Conservation (phyloP, 495 filamentous ascomycete species). For the Patellaria atrata region DNA sequence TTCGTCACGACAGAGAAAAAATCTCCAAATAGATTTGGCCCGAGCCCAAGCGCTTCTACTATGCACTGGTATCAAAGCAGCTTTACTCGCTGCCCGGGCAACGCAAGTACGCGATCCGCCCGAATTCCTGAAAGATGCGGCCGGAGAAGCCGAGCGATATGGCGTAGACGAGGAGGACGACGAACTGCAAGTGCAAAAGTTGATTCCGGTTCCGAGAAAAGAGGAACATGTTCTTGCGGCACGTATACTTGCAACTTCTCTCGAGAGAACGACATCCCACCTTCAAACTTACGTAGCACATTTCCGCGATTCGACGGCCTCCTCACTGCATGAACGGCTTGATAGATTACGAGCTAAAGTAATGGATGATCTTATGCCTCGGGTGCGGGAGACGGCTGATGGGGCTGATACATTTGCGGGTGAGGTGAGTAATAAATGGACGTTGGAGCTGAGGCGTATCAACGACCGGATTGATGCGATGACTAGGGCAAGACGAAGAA, state of each 20-base stretch:
- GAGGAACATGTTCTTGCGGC: slow-evolving; percentile 59
- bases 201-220: slow-evolving; percentile 39
- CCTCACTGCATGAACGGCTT: slow-evolving; percentile 34
- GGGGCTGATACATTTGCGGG: slow-evolving; percentile 62
- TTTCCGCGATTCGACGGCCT: slow-evolving; percentile 34
- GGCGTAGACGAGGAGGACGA: too few relatives aligned
- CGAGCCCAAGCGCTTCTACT: slow-evolving; percentile 59
- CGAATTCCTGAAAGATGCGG: slow-evolving; percentile 31
- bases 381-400: slow-evolving; percentile 50
- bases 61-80: slow-evolving; percentile 72
- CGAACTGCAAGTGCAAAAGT: too few relatives aligned
- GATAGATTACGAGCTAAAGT: slow-evolving; percentile 36
- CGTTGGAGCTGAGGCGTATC: slow-evolving; percentile 61
- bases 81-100: slow-evolving; percentile 55
- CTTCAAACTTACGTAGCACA: slow-evolving; percentile 40
- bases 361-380: slow-evolving; percentile 42
- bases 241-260: slow-evolving; percentile 40
- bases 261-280: slow-evolving; percentile 38
- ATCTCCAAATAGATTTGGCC: slow-evolving; percentile 55
- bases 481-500: slow-evolving; percentile 47
- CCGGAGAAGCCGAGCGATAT: slow-evolving; percentile 23
- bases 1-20: too few relatives aligned
- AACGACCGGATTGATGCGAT: slow-evolving; percentile 65
- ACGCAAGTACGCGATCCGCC: slow-evolving; percentile 26
- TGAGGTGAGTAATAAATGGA: slow-evolving; percentile 58